Evolutionary conservation across 441 rosid species (phyloP).

Genomic region (Croton laevigatus): DNA sequence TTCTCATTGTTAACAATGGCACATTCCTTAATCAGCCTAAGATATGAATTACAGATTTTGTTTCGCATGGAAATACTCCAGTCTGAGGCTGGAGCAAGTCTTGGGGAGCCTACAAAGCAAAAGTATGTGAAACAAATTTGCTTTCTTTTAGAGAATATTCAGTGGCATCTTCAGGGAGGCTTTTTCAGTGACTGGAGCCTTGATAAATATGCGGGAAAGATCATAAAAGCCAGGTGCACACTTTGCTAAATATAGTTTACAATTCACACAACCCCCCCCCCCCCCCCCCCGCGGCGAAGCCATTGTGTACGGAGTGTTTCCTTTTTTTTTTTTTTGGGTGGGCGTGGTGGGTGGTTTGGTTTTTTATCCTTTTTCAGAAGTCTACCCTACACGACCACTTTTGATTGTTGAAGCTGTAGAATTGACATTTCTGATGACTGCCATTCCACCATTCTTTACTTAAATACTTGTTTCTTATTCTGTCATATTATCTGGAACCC

Average conservation of each 20-base stretch:
- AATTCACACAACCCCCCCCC: background rate
- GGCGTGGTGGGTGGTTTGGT: too few species aligned
- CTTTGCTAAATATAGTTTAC: background rate
- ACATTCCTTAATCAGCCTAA: slow-evolving; percentile 56
- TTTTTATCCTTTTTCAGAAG: background rate
- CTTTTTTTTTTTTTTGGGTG: too few species aligned
- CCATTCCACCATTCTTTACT: slow-evolving; percentile 3
- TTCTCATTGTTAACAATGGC: slow-evolving; percentile 10
- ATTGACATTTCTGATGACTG: background rate
- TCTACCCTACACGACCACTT: background rate
- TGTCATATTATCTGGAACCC: background rate
- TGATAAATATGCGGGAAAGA: slow-evolving; percentile 66
- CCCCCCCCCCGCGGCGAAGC: too few species aligned
- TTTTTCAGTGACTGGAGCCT: slow-evolving; percentile 96
- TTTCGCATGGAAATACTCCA: slow-evolving; percentile 92
- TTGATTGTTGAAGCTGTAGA: background rate
- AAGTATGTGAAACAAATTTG: slow-evolving; percentile 83
- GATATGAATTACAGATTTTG: slow-evolving; percentile 87
- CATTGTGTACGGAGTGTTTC: background rate
- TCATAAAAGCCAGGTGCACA: slow-evolving; percentile 61
- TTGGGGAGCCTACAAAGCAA: slow-evolving; percentile 49
- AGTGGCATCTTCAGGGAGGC: slow-evolving; percentile 76
- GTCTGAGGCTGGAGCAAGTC: slow-evolving; percentile 50
- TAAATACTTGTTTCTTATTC: background rate
- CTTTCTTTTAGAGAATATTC: slow-evolving; percentile 65